Conservation (phyloP, 2,329 filamentous ascomycete species). For the Sporothrix euskadiensis region DNA sequence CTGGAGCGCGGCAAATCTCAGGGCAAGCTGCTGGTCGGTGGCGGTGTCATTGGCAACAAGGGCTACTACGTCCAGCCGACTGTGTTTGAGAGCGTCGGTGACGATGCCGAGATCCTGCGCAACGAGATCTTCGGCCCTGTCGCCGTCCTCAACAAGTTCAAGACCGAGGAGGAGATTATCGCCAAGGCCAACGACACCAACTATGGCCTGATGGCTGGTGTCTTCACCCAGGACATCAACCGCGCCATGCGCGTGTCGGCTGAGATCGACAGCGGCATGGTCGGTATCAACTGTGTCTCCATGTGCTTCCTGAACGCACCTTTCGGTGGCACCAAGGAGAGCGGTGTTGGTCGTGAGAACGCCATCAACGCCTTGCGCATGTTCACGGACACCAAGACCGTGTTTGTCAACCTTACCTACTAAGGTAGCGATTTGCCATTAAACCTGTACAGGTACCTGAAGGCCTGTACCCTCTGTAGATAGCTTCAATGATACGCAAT, state of each 20-base stretch:
- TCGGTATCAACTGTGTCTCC: constrained; percentile 62
- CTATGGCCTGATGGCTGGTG: constrained; percentile 47
- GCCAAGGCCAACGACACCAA: constrained; percentile 56
- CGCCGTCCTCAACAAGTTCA: constrained; percentile 55
- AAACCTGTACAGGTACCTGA: background rate
- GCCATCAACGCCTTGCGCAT: constrained; percentile 49
- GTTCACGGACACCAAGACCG: constrained; percentile 53
- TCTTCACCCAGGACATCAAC: constrained; percentile 65
- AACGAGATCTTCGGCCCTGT: constrained; percentile 62
- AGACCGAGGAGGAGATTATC: constrained; percentile 57
- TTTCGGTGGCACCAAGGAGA: constrained; percentile 54
- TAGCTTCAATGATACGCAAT: constrained; percentile 6
- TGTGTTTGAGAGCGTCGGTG: constrained; percentile 47
- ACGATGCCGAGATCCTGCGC: constrained; percentile 49
- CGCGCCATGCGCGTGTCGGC: constrained; percentile 57
- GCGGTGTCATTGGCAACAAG: constrained; percentile 43
- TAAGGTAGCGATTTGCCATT: background rate
- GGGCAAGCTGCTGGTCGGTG: constrained; percentile 44
- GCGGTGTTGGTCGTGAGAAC: constrained; percentile 52
- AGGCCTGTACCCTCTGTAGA: constrained; percentile 11
- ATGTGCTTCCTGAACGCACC: constrained; percentile 45
- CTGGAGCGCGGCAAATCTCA: constrained; percentile 46
- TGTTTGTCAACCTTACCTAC: constrained; percentile 46
- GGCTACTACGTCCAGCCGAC: constrained; percentile 37
- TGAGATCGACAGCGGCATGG: constrained; percentile 66